Evolutionary conservation across 2,329 filamentous ascomycete genomes (phyloP).

Genomic region (Diaporthe ampelina): DNA sequence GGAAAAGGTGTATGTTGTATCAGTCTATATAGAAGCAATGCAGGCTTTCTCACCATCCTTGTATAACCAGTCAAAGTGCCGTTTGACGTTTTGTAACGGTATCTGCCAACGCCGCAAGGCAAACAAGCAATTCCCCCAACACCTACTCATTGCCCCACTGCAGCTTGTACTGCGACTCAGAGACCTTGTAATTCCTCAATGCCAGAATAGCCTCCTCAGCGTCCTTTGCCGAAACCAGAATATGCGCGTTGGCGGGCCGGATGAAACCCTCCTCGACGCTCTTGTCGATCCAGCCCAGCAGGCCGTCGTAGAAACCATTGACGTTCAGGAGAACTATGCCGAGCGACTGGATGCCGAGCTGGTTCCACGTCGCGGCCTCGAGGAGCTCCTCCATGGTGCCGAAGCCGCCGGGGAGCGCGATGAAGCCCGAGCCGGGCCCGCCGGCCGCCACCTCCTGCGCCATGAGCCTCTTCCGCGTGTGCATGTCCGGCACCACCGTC

Average conservation of each 20-base stretch:
- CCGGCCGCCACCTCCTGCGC: slow-evolving; percentile 86
- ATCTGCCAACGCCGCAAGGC: slow-evolving; percentile 33
- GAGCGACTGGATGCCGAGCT: slow-evolving; percentile 88
- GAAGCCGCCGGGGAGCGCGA: slow-evolving; percentile 90
- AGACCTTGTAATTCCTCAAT: slow-evolving; percentile 81
- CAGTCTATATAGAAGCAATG: slow-evolving; percentile 35
- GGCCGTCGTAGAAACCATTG: slow-evolving; percentile 91
- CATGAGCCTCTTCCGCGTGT: slow-evolving; percentile 95
- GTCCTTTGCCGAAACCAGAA: slow-evolving; percentile 82
- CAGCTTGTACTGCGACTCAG: slow-evolving; percentile 82
- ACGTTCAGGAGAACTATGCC: slow-evolving; percentile 89
- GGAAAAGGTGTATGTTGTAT: slow-evolving; percentile 5
- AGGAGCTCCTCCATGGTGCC: slow-evolving; percentile 97
- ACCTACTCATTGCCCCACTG: slow-evolving; percentile 80
- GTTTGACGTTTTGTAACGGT: neutral
- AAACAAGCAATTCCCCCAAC: neutral
- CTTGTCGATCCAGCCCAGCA: slow-evolving; percentile 84
- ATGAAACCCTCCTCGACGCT: slow-evolving; percentile 86
- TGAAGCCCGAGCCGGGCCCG: slow-evolving; percentile 87
- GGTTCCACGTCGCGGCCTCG: slow-evolving; percentile 94
- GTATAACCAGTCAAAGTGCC: neutral
- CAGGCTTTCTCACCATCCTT: neutral
- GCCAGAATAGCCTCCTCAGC: slow-evolving; percentile 79
- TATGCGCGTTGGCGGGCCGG: slow-evolving; percentile 75
- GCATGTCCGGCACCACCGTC: slow-evolving; percentile 95